Base-by-base conservation (phyloP, 2,329 filamentous ascomycete genomes). In the Colletotrichum abscissum region DNA sequence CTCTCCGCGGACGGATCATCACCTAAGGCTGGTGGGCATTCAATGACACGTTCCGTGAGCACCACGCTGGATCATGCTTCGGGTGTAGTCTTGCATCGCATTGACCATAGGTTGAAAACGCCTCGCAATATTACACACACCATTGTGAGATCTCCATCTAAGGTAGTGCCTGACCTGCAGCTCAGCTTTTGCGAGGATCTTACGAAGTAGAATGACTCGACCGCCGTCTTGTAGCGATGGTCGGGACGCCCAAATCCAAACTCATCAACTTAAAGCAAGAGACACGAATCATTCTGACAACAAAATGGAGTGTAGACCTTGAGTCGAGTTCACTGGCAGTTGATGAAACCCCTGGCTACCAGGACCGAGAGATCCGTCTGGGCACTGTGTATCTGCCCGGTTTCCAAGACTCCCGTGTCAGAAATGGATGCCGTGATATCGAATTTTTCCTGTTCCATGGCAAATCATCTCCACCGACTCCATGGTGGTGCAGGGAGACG, bases 401-500 rank as follows among this genome's bases (percentile, higher is more conserved):
- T 16, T 16, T 33, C 16, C 26, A 30, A 58, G 55, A 30, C n/a
- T 5, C 33, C 33, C 30, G 33, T 35, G 52, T 49, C 63, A 28
- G 55, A 52, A 56, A 28, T 28, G 55, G 26, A 9, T 57, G 56
- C 35, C 24, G 22, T 52, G 69, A 68, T 58, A 58, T 58, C 35
- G 26, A 63, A 52, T 56, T 52, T 33, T 30, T 33, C 42, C 19
- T 46, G 24, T 28, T 24, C n/a, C 49, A 30, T 19, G 54, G 35
- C 22, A 49, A 55, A 54, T 38, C 26, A n/a, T 57, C 62, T 54
- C 56, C 60, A 35, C 46, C 12, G 8, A 63, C 54, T 24, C 60
- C 67, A 65, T 66, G 33, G n/a, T 24, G 60, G 11, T 65, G 67
- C 67, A 65, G 46, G n/a, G n/a, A 69, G 67, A 55, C 35, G 52